Evolutionary conservation across 2,329 filamentous ascomycete species (phyloP).

Genomic region (Colletotrichum aenigma): DNA sequence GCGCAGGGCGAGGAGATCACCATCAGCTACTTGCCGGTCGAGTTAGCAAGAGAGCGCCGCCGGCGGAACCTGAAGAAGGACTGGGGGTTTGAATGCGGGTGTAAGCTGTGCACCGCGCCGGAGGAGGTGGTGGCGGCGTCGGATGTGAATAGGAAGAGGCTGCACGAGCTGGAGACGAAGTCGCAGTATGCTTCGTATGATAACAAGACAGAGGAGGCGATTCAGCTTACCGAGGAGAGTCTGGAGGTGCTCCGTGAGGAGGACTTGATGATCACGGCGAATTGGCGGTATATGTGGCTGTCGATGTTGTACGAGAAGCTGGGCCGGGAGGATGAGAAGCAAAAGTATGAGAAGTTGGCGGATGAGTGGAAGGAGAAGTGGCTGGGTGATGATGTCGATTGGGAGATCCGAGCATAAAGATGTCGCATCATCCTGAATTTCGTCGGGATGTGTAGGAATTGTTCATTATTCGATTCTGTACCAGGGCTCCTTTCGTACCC

Average conservation of each 20-base stretch:
- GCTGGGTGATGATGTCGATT: neutral
- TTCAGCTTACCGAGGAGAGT: constrained; percentile 27
- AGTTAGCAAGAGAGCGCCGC: constrained; percentile 27
- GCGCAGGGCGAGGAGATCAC: constrained; percentile 30
- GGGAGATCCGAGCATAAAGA: neutral
- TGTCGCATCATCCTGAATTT: neutral
- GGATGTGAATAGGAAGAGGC: constrained; percentile 30
- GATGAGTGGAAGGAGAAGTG: neutral
- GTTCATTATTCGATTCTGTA: neutral
- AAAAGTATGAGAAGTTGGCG: neutral
- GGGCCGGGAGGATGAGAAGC: neutral
- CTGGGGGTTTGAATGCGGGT: constrained; percentile 34
- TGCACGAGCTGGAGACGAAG: constrained; percentile 24
- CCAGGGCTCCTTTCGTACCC: neutral
- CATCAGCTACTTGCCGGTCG: constrained; percentile 26
- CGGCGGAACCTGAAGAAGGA: constrained; percentile 24
- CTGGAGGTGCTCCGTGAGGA: constrained; percentile 28
- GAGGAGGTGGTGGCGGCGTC: constrained; percentile 30
- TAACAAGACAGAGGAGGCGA: constrained; percentile 26
- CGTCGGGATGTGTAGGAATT: neutral
- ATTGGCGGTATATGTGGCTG: constrained; percentile 31
- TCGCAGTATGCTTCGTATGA: constrained; percentile 26
- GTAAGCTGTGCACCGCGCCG: constrained; percentile 29
- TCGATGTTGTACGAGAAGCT: constrained; percentile 17
- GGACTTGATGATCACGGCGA: constrained; percentile 27